These are phyloP conservation scores for Fusarium sterilihyphosum DNA, from an alignment of 2,329 filamentous ascomycete genomes.

Conservation along the genomic window DNA sequence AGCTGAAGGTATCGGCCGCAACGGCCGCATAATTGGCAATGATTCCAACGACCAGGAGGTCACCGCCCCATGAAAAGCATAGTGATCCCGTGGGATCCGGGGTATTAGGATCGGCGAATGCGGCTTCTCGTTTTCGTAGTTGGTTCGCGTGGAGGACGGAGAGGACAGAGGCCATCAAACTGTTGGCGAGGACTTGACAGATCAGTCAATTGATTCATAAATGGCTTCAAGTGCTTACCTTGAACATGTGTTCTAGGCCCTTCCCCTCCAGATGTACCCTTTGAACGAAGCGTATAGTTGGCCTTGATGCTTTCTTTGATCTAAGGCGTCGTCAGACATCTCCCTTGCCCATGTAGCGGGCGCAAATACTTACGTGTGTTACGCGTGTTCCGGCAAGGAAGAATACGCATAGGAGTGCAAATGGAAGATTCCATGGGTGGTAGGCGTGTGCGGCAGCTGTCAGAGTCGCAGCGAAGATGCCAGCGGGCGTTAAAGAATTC, in stretches of 20 bases:
- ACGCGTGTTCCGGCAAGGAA: conserved; percentile 86
- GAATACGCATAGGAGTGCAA: conserved; percentile 83
- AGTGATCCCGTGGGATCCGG: conserved; percentile 53
- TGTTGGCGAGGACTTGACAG: conserved; percentile 80
- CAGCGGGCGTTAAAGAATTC: conserved; percentile 81
- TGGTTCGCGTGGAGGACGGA: conserved; percentile 69
- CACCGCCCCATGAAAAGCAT: conserved; percentile 70
- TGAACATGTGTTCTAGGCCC: conserved; percentile 86
- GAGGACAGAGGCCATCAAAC: conserved; percentile 76
- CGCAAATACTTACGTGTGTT: conserved; percentile 71
- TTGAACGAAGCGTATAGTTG: conserved; percentile 79
- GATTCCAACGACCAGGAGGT: conserved; percentile 71
- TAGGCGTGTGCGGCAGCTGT: conserved; percentile 85
- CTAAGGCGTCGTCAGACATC: conserved; percentile 53
- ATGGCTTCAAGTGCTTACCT: conserved; percentile 54
- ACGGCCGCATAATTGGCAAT: conserved; percentile 90
- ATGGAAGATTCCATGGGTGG: conserved; percentile 96
- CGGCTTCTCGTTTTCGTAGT: conserved; percentile 58
- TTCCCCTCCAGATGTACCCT: conserved; percentile 79
- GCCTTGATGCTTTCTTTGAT: conserved; percentile 90
- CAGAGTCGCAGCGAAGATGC: conserved; percentile 75
- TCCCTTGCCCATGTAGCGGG: background rate
- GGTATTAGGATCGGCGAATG: conserved; percentile 48
- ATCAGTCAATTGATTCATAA: background rate
- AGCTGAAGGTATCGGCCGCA: conserved; percentile 92